A percentile compares a stretch with the other conserved stretches of the same genome.
These are phyloP conservation scores for Irpex sp. DNA, from an alignment of 1,284 basidiomycete species.

Conservation along the genomic window DNA sequence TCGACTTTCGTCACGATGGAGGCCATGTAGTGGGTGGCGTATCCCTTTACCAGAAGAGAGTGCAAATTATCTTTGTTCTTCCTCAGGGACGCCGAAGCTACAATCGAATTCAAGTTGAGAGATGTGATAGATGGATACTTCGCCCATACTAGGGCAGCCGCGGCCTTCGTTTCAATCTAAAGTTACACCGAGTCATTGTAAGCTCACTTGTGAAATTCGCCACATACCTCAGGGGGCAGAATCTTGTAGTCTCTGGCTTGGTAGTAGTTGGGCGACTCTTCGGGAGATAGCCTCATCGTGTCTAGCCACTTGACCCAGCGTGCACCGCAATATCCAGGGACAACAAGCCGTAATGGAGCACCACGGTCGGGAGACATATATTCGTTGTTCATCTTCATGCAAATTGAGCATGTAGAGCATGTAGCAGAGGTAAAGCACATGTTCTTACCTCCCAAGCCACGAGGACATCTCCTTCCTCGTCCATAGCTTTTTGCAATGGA, in stretches of 20 bases:
- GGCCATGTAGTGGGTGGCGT: conserved; percentile 47
- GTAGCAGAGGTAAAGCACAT: background rate
- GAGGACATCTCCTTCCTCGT: conserved; percentile 43
- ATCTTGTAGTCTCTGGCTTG: conserved; percentile 66
- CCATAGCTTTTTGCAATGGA: conserved; percentile 44
- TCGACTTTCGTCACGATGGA: conserved; percentile 45
- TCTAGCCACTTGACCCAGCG: conserved; percentile 80
- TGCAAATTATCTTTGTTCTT: conserved; percentile 22
- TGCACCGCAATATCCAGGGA: conserved; percentile 67
- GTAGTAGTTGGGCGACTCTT: conserved; percentile 62
- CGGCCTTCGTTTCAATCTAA: conserved; percentile 26
- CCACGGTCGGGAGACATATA: conserved; percentile 59
- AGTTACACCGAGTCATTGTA: background rate
- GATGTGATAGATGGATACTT: conserved; percentile 54
- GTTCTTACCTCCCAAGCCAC: conserved; percentile 54
- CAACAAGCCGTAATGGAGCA: conserved; percentile 62
- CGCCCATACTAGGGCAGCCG: conserved; percentile 36
- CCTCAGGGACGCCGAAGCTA: conserved; percentile 31
- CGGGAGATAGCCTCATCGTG: conserved; percentile 43
- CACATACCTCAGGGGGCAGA: conserved; percentile 48
- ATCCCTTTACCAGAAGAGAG: conserved; percentile 46
- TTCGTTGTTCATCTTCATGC: conserved; percentile 60
- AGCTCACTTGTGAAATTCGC: background rate
- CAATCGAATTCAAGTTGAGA: conserved; percentile 57
- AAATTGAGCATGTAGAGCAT: background rate